Conservation (phyloP, 2,329 filamentous ascomycete genomes). For the Juglanconis sp. region DNA sequence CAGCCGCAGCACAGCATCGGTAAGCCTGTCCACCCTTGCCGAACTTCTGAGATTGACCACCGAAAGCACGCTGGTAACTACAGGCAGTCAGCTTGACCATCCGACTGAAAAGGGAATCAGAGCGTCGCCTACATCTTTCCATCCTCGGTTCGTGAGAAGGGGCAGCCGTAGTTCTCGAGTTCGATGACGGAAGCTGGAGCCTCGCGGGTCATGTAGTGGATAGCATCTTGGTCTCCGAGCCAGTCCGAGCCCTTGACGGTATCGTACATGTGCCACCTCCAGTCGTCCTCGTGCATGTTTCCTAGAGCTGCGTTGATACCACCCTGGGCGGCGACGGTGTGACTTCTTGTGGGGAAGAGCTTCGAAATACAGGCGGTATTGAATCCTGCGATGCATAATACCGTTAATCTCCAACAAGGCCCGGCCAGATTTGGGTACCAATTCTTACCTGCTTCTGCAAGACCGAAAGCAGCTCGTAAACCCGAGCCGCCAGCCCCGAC, state of each 20-base stretch:
- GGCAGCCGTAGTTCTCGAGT: constrained; percentile 95
- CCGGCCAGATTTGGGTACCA: no score
- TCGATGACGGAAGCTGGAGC: constrained; percentile 89
- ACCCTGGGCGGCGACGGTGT: constrained; percentile 79
- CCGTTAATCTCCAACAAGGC: no score
- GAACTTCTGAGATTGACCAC: constrained; percentile 91
- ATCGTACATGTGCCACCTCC: constrained; percentile 99
- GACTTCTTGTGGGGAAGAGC: constrained; percentile 80
- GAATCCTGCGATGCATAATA: constrained; percentile 41
- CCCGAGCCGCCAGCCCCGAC: constrained; percentile 81
- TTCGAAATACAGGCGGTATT: constrained; percentile 87
- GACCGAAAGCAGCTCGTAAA: constrained; percentile 78
- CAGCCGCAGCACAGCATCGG: constrained; percentile 92
- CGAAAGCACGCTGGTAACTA: constrained; percentile 95
- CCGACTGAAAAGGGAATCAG: neutral
- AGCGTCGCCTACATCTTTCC: constrained; percentile 72
- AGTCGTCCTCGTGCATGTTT: constrained; percentile 98
- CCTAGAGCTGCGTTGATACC: constrained; percentile 86
- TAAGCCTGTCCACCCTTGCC: constrained; percentile 98
- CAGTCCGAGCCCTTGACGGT: constrained; percentile 97
- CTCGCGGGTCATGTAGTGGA: constrained; percentile 98
- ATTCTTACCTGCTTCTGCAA: constrained; percentile 68
- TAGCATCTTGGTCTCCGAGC: constrained; percentile 95
- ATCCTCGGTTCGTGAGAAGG: constrained; percentile 93
- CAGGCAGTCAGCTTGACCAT: constrained; percentile 22